Conservation (phyloP, 495 filamentous ascomycete species). For the Terfezia boudieri region DNA sequence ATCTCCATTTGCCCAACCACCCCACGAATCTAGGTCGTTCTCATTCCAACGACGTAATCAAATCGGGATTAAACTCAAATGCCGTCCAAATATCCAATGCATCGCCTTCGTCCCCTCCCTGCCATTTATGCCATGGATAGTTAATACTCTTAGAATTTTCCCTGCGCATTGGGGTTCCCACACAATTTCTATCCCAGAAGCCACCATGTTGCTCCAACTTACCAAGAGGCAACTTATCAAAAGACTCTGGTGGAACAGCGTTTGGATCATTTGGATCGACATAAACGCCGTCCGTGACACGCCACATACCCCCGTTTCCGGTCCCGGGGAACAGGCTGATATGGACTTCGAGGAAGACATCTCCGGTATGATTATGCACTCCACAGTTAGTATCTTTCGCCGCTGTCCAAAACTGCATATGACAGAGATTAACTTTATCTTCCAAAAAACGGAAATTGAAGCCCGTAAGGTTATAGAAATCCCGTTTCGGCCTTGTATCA, state of each 20-base stretch:
- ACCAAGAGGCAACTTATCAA: neutral
- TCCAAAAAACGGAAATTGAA: slow-evolving; percentile 8
- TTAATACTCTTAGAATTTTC: neutral
- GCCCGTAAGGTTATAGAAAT: slow-evolving; percentile 8
- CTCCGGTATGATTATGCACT: slow-evolving; percentile 7
- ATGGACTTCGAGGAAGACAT: slow-evolving; percentile 7
- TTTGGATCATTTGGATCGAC: neutral
- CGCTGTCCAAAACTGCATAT: slow-evolving; percentile 11
- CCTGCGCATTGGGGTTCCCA: neutral
- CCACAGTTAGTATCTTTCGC: slow-evolving; percentile 6
- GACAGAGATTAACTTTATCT: slow-evolving; percentile 4
- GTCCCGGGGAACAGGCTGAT: slow-evolving; percentile 5
- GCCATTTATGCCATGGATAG: slow-evolving; percentile 13
- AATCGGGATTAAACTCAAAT: slow-evolving; percentile 4
- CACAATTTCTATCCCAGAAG: slow-evolving; percentile 3
- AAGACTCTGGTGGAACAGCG: neutral
- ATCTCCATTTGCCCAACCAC: no score
- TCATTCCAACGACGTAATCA: neutral
- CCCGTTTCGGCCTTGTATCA: neutral
- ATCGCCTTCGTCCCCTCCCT: slow-evolving; percentile 1
- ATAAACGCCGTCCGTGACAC: neutral
- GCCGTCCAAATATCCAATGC: slow-evolving; percentile 8
- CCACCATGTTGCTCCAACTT: slow-evolving; percentile 4
- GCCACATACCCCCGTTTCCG: slow-evolving; percentile 8
- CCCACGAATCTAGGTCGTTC: neutral